Evolutionary conservation across 2,329 filamentous ascomycete genomes (phyloP), one percentile per base, ranked within the genome.

Genomic region (Chaetomiaceae sp.): DNA sequence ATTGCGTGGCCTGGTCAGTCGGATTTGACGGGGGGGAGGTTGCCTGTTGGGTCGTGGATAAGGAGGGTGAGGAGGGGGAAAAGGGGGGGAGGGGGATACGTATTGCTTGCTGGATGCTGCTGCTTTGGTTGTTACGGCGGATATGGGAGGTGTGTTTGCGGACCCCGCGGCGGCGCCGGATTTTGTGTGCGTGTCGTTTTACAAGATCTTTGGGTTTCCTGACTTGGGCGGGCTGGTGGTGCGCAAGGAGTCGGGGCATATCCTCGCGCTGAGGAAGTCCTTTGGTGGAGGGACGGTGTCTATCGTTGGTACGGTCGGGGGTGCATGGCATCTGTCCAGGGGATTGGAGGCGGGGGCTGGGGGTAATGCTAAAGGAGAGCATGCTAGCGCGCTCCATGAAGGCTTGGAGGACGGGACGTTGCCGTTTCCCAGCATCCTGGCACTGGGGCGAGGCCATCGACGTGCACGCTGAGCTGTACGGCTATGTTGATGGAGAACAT

Each of bases 1-100:
- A 83, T 88, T 59, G 82, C 82, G 19, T 88, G 83, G 64, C 83
- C 85, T 3, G 84, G 80, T 0, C 85, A 88, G 65, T 87, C 83
- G 25, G 88, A 88, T 63, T 83, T 88, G 75, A 84, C 81, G 39
- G 85, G 85, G 7, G 74, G 81, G 19, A 75, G 84, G 54, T 69
- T 87, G 38, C 83, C 84, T 4, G 67, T 82, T 25, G 66, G 71
- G 0, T 88, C 70, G 1, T 88, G 84, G 84, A 68, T 72, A 11
- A 68, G 69, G 15, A 64, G 63, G 50, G 61, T 71, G 25, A 67
- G 75, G 23, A 56, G 64, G 25, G 65, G 65, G 3, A 62, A 63
- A 20, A n/a, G 34, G 33, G 23, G 38, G 31, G 27, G 53, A 71
- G 47, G 66, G 68, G 49, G 72, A 71, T 51, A 72, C 69, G 9